A percentile compares a stretch with the other conserved stretches of the same genome.
These are phyloP conservation scores for Leucaena leucocephala DNA, from an alignment of 306 rosid genomes.

Conservation along the genomic window DNA sequence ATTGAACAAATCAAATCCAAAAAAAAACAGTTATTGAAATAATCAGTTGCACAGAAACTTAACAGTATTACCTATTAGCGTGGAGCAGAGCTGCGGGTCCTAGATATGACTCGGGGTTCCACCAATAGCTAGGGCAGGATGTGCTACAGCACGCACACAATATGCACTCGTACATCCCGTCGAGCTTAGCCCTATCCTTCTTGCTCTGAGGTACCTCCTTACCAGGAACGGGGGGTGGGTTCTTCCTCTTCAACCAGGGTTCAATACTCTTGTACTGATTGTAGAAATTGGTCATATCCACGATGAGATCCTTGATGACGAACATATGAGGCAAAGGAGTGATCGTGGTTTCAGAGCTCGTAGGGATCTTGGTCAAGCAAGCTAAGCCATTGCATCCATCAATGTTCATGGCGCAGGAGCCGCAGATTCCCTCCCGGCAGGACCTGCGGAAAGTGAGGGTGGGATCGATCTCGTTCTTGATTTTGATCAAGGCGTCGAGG, in stretches of 20 bases:
- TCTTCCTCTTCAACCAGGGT: constrained; percentile 98
- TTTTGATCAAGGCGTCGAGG: constrained; percentile 90
- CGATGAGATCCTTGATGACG: constrained; percentile 90
- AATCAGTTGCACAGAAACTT: not conserved
- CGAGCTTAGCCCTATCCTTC: constrained; percentile 85
- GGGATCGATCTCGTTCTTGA: constrained; percentile 90
- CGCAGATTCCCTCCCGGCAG: constrained; percentile 97
- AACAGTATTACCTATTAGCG: constrained; percentile 75
- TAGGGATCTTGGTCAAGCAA: constrained; percentile 77
- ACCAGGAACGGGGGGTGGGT: constrained; percentile 52
- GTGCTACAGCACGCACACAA: constrained; percentile 98
- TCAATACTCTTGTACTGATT: constrained; percentile 98
- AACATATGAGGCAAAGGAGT: constrained; percentile 96
- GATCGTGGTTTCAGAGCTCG: constrained; percentile 44
- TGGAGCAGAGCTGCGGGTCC: constrained; percentile 98
- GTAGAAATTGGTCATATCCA: constrained; percentile 95
- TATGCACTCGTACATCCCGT: constrained; percentile 99
- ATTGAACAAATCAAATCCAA: not conserved
- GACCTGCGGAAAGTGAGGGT: constrained; percentile 82
- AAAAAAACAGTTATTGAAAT: not conserved
- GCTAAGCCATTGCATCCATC: constrained; percentile 97
- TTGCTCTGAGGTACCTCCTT: constrained; percentile 89
- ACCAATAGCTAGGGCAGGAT: constrained; percentile 99
- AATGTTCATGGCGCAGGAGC: constrained; percentile 98
- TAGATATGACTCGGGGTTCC: constrained; percentile 95